Conservation (phyloP, 2,329 filamentous ascomycete species). For the Penicillium sp. region DNA sequence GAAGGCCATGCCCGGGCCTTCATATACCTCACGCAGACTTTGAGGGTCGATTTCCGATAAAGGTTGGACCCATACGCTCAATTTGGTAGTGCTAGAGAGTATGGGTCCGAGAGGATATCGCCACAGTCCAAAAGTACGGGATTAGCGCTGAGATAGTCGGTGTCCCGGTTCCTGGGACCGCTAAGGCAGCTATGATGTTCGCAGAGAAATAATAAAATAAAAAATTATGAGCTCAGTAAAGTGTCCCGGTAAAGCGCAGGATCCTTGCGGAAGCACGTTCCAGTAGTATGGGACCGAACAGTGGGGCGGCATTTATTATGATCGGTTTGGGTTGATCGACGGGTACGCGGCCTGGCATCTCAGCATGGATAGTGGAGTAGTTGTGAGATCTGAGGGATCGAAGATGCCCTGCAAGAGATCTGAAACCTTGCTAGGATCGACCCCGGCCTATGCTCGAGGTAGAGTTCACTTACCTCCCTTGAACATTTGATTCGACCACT, state of each 20-base stretch:
- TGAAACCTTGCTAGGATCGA: constrained; percentile 20
- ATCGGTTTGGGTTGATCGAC: constrained; percentile 1
- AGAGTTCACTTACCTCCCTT: constrained; percentile 7
- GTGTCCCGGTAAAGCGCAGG: constrained; percentile 10
- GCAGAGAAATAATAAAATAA: constrained; percentile 3
- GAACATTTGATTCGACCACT: constrained; percentile 8
- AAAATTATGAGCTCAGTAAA: constrained; percentile 16
- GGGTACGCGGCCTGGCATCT: background rate
- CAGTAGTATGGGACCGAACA: constrained; percentile 9
- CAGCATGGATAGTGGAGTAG: background rate
- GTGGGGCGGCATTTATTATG: constrained; percentile 7
- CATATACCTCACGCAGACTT: constrained; percentile 21
- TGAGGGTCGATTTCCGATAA: constrained; percentile 10
- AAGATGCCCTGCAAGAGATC: constrained; percentile 22
- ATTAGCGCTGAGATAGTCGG: constrained; percentile 13
- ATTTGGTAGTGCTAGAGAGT: constrained; percentile 6
- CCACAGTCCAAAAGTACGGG: constrained; percentile 24
- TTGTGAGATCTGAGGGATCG: constrained; percentile 22
- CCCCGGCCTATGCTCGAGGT: constrained; percentile 6
- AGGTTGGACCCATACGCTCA: constrained; percentile 9
- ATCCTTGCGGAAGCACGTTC: constrained; percentile 28
- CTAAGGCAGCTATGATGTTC: constrained; percentile 14
- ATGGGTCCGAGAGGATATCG: constrained; percentile 12
- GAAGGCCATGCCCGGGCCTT: constrained; percentile 11
- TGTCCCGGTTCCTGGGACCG: constrained; percentile 18